Percentiles rank a stretch among this genome's conserved stretches.
phyloP scores from a whole-genome alignment of 2,329 filamentous ascomycete species.

The Paraphoma chrysanthemicola region DNA sequence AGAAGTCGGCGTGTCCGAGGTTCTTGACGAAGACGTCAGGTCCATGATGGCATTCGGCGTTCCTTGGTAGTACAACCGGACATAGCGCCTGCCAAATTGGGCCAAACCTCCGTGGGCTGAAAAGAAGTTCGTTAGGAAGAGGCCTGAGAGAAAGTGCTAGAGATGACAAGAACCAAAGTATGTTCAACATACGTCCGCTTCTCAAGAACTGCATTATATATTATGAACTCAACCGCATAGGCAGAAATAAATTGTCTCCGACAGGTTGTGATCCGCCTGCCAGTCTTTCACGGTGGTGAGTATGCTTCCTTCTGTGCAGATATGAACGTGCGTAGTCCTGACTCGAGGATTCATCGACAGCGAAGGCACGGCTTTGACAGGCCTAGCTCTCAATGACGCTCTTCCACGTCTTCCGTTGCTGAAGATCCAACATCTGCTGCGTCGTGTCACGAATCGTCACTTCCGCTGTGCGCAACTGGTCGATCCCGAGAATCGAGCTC shows the following conservation, averaged over 20 bases:
- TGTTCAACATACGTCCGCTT: background rate
- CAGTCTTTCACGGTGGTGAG: no score
- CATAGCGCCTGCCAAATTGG: background rate
- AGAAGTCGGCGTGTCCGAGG: background rate
- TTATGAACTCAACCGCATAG: background rate
- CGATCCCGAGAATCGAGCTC: constrained; percentile 26
- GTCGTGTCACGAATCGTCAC: constrained; percentile 31
- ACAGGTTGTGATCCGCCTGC: no score
- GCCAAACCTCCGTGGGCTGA: background rate
- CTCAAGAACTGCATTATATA: background rate
- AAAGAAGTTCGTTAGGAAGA: background rate
- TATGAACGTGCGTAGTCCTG: no score
- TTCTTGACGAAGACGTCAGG: background rate
- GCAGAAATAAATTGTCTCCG: no score
- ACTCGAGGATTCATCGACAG: constrained; percentile 26
- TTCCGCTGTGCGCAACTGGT: constrained; percentile 28
- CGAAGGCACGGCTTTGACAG: background rate
- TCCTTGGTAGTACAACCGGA: background rate
- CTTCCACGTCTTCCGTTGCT: constrained; percentile 32
- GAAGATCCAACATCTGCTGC: constrained; percentile 33
- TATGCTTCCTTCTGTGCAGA: no score
- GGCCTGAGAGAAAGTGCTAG: background rate
- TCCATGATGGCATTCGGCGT: no score
- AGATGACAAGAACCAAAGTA: background rate
- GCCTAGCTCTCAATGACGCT: background rate